Evolutionary conservation across 83 land plant genomes (phyloP), one percentile per base, ranked within the genome.

Genomic region (Isoetes engelmannii): DNA sequence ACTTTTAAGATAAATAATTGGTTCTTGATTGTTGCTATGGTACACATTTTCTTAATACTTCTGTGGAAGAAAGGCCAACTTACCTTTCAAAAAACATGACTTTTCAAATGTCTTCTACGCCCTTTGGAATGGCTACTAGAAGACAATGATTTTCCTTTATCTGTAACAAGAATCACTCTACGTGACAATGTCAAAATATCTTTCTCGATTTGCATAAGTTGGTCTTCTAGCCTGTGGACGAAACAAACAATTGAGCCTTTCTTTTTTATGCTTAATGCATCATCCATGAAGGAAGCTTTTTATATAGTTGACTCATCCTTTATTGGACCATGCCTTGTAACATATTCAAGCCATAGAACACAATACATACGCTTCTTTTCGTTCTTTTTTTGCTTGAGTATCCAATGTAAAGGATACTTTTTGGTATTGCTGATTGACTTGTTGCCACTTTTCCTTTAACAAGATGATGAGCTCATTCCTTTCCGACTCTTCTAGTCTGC

Each of bases 381-480:
- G 69, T 18, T 48, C 54, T 28, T 72, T 72, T 5, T 72, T 72
- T 4, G 74, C 74, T 41, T 49, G 68, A 8, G 74, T 72, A 63
- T 72, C 74, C 45, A 72, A 68, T 18, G 74, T 59, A 13, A 72
- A 68, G n/a, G 74, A 44, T 10, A 65, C 47, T 37, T 72, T 72
- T 45, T 72, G 74, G 50, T 72, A 72, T 7, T 41, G 48, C 4
- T 68, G 48, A 28, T 72, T 72, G 45, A 72, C 74, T 63, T 72
- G 69, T 57, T 72, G 74, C 74, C 74, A 72, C 57, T 72, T 72
- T 41, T 72, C 48, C 43, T 72, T 72, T 21, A 72, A 68, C 69
- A 47, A 28, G 47, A 46, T 57, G 48, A 72, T 72, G 6, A 72
- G 69, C 74, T 72, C 74, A 12, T 41, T 47, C 68, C 51, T 72